Evolutionary conservation across 2,329 filamentous ascomycete genomes (phyloP).

Genomic region (Lachnellula cervina): DNA sequence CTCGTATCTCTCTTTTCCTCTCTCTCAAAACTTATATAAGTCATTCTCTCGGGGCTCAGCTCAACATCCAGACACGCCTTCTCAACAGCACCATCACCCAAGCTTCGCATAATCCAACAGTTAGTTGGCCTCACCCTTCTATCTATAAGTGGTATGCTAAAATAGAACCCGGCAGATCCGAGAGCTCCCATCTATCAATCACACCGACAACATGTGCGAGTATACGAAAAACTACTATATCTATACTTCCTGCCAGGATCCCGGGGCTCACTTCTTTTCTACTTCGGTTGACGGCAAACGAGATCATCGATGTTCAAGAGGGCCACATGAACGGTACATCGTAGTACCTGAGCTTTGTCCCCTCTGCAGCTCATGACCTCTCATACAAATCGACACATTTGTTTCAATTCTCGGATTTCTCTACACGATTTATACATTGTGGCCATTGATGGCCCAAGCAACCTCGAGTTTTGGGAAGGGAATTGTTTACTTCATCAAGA

Average conservation of each 20-base stretch:
- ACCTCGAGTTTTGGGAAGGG: conserved; percentile 2
- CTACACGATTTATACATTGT: neutral
- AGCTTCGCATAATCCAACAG: neutral
- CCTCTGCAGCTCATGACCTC: conserved; percentile 36
- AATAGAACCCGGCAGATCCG: neutral
- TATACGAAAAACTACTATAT: conserved; percentile 75
- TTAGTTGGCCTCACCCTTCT: neutral
- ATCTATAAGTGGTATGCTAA: neutral
- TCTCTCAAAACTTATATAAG: conserved; percentile 14
- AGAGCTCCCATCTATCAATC: neutral
- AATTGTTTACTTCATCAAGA: conserved; percentile 3
- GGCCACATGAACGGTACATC: conserved; percentile 71
- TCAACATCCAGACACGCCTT: neutral
- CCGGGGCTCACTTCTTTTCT: conserved; percentile 65
- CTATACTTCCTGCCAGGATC: conserved; percentile 66
- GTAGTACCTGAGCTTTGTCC: conserved; percentile 60
- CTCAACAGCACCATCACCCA: neutral
- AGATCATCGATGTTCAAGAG: conserved; percentile 53
- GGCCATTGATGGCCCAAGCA: neutral
- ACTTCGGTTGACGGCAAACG: conserved; percentile 63
- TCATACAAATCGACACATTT: conserved; percentile 2
- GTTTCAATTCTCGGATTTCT: neutral
- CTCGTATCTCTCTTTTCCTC: conserved; percentile 5
- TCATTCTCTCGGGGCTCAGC: neutral
- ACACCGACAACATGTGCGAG: conserved; percentile 42